Evolutionary conservation across 140 eudicot genomes (phyloP), one percentile per base, ranked within the genome.

Genomic region (Anethum foeniculum): DNA sequence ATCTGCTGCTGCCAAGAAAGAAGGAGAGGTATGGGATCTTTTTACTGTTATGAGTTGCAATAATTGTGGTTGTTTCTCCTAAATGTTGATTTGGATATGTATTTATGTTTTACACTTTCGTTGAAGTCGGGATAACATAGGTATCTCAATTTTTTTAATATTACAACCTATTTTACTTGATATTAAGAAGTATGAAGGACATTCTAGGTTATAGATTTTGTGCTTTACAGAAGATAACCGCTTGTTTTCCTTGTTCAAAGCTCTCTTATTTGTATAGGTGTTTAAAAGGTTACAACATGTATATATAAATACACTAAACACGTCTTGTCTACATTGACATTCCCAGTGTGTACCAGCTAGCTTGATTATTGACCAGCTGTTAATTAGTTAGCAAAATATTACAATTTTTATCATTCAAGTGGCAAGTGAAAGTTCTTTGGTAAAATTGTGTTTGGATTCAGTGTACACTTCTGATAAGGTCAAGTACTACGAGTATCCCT

Each of bases 1-100:
- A 76, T 19, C 73, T 58, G 79, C 83, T 79, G 86, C 91, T 48
- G 64, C 88, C 74, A 91, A 91, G 84, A 91, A 91, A 80, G 97
- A 91, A 81, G 94, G 91, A 80, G 95, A 90, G 96, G 97, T 90
- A 81, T 21, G 58, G 58, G 0, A 6, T 43, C 16, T 39, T 39
- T 18, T 18, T 16, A 25, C 39, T 8, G 27, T 38, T 28, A 47
- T 8, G 36, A 16, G 12, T 34, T 25, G 0, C 38, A 3, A 7
- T 28, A 52, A 1, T 54, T 62, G 21, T 43, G 6, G 21, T 16
- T 5, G 12, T 16, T 6, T n/a, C n/a, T 1, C 60, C 14, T 44
- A 6, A 27, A 67, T 67, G 16, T 6, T 67, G 4, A 2, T 34
- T 25, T 25, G 71, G 8, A 52, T 23, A 19, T 52, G 60, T 47